Evolutionary conservation across 2,329 filamentous ascomycete genomes (phyloP).

Genomic region (Hypoxylon sp.): DNA sequence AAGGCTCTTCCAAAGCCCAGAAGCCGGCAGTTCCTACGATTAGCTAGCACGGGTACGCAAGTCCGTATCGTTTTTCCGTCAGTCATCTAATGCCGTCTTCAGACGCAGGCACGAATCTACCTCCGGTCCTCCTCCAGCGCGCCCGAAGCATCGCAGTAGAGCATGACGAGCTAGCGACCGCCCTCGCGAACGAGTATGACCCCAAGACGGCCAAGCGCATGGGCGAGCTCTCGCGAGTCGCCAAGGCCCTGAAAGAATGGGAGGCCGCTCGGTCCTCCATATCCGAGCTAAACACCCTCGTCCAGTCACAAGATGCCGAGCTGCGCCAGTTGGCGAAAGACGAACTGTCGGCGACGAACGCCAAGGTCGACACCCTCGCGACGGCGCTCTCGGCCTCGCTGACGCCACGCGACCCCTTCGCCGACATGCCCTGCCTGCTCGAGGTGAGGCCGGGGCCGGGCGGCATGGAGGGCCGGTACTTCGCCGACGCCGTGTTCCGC

Average conservation of each 20-base stretch:
- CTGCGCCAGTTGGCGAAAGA: slow-evolving; percentile 81
- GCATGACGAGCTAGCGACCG: slow-evolving; percentile 60
- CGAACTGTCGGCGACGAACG: slow-evolving; percentile 74
- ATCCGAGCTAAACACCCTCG: slow-evolving; percentile 60
- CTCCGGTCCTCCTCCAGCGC: slow-evolving; percentile 65
- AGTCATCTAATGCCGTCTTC: slow-evolving; percentile 15
- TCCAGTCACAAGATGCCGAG: slow-evolving; percentile 67
- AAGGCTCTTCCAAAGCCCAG: slow-evolving; percentile 47
- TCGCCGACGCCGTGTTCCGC: slow-evolving; percentile 83
- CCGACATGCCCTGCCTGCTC: slow-evolving; percentile 85
- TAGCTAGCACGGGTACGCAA: slow-evolving; percentile 54
- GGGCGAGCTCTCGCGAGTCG: slow-evolving; percentile 67
- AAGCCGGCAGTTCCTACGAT: slow-evolving; percentile 48
- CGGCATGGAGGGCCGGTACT: slow-evolving; percentile 88
- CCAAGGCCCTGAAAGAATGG: slow-evolving; percentile 65
- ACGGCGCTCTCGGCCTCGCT: slow-evolving; percentile 76
- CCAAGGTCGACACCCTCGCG: slow-evolving; percentile 68
- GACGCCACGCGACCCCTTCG: slow-evolving; percentile 89
- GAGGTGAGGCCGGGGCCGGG: slow-evolving; percentile 93
- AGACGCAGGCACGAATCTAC: slow-evolving; percentile 50
- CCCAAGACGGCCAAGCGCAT: slow-evolving; percentile 63
- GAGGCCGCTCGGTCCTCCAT: slow-evolving; percentile 62
- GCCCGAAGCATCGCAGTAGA: slow-evolving; percentile 66
- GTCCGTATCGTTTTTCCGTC: not conserved
- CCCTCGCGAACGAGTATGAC: slow-evolving; percentile 64